Percentiles rank a stretch among this genome's conserved stretches.
Evolutionary conservation across 345 rosid genomes (phyloP).

Genomic region (Salix caprea): DNA sequence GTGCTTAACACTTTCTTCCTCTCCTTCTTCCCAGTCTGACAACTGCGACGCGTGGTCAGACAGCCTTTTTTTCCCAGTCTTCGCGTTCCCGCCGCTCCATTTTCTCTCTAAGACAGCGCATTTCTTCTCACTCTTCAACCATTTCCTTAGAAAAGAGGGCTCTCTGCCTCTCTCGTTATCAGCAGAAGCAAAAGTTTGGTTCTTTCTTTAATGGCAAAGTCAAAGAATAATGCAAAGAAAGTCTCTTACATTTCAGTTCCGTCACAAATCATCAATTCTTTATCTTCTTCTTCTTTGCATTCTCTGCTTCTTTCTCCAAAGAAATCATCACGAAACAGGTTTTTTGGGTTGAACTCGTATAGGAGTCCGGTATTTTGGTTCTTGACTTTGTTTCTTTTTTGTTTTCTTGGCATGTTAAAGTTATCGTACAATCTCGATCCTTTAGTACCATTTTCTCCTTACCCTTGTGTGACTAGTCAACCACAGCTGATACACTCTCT

Average conservation of each 20-base stretch:
- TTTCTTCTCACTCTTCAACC: neutral
- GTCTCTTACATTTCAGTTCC: constrained; percentile 31
- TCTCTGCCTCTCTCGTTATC: neutral
- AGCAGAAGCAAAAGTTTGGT: neutral
- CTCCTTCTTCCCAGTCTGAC: neutral
- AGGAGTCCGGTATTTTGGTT: constrained; percentile 53
- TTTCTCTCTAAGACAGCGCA: neutral
- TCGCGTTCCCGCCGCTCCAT: constrained; percentile 19
- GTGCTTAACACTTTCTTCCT: neutral
- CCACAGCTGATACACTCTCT: constrained; percentile 11
- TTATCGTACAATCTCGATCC: constrained; percentile 47
- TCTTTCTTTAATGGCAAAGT: constrained; percentile 20
- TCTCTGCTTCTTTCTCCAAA: constrained; percentile 64
- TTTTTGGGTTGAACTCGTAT: constrained; percentile 19
- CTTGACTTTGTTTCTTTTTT: constrained; percentile 48
- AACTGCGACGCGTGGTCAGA: constrained; percentile 8
- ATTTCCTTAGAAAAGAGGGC: neutral
- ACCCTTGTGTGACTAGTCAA: constrained; percentile 46
- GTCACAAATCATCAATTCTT: constrained; percentile 25
- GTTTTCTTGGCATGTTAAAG: constrained; percentile 49
- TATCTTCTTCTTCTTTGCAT: constrained; percentile 58
- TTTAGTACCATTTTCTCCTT: constrained; percentile 35
- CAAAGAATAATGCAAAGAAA: constrained; percentile 21
- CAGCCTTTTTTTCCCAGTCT: neutral
- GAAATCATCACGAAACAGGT: constrained; percentile 32